Conservation (phyloP, 345 rosid genomes). For the Pseudoturritis turrita region DNA sequence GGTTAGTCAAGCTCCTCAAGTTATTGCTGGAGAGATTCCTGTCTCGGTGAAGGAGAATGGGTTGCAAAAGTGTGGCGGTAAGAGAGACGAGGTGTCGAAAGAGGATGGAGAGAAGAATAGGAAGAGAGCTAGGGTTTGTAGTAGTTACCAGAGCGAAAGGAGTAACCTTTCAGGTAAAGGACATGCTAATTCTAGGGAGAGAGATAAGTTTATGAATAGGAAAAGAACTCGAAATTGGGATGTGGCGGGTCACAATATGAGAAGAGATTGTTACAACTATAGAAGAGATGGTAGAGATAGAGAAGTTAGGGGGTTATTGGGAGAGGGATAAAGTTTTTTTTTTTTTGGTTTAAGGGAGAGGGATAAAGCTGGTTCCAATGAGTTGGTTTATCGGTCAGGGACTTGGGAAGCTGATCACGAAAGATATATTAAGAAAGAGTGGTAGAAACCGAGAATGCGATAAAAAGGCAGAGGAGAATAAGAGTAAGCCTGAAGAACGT, state of each 20-base stretch:
- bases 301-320: conserved; percentile 84
- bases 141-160: conserved; percentile 36
- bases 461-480: conserved; percentile 33
- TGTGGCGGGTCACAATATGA: conserved; percentile 47
- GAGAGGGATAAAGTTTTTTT: conserved; percentile 85
- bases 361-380: conserved; percentile 68
- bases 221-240: conserved; percentile 68
- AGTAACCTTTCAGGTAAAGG: conserved; percentile 36
- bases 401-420: conserved; percentile 73
- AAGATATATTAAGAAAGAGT: conserved; percentile 44
- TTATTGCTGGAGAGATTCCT: conserved; percentile 6
- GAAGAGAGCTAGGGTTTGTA: conserved; percentile 50
- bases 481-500: conserved; percentile 50
- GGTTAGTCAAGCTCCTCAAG: conserved; percentile 13
- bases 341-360: no score
- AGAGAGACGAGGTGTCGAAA: conserved; percentile 27
- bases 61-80: conserved; percentile 22
- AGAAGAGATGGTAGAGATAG: conserved; percentile 66
- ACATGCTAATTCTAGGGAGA: conserved; percentile 41
- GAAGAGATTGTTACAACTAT: conserved; percentile 44
- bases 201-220: conserved; percentile 45
- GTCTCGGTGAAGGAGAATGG: conserved; percentile 33
- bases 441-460: conserved; percentile 39
- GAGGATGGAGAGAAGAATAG: conserved; percentile 40
- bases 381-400: conserved; percentile 69